phyloP scores from a whole-genome alignment of 2,329 filamentous ascomycete genomes.

The Xylaria sp. region DNA sequence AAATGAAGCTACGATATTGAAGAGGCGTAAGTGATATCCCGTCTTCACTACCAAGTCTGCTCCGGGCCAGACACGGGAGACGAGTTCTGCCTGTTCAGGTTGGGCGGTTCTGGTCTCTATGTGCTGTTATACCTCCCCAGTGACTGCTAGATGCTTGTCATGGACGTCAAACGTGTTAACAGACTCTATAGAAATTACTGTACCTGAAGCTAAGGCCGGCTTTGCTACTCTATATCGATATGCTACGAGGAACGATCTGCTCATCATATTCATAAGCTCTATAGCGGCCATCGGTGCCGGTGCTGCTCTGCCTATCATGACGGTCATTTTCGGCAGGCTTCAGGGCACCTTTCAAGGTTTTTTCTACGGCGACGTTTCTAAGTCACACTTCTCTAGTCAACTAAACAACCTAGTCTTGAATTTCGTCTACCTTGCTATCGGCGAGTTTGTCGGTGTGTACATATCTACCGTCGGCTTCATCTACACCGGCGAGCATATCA shows the following conservation, averaged over 20 bases:
- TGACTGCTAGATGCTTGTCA: neutral
- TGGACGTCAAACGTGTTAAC: conserved; percentile 17
- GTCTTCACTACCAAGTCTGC: neutral
- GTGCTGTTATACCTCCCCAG: neutral
- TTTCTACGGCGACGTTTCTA: conserved; percentile 60
- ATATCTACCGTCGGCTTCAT: conserved; percentile 89
- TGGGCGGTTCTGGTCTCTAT: neutral
- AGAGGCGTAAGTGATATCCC: conserved; percentile 55
- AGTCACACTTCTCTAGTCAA: conserved; percentile 67
- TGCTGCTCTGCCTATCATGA: conserved; percentile 82
- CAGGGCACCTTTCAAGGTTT: conserved; percentile 77
- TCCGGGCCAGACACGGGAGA: neutral
- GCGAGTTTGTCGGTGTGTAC: conserved; percentile 81
- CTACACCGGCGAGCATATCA: conserved; percentile 83
- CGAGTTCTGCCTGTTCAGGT: neutral
- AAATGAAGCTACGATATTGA: conserved; percentile 74
- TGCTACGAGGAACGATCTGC: conserved; percentile 71
- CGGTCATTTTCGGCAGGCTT: conserved; percentile 81
- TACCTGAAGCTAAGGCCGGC: conserved; percentile 72
- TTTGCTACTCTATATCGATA: conserved; percentile 76
- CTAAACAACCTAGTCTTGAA: conserved; percentile 77
- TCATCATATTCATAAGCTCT: conserved; percentile 70
- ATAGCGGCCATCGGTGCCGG: conserved; percentile 77
- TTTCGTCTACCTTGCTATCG: conserved; percentile 86
- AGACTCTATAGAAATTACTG: conserved; percentile 63